phyloP scores from a whole-genome alignment of 2,329 filamentous ascomycete species.

The Huntiella decipiens region DNA sequence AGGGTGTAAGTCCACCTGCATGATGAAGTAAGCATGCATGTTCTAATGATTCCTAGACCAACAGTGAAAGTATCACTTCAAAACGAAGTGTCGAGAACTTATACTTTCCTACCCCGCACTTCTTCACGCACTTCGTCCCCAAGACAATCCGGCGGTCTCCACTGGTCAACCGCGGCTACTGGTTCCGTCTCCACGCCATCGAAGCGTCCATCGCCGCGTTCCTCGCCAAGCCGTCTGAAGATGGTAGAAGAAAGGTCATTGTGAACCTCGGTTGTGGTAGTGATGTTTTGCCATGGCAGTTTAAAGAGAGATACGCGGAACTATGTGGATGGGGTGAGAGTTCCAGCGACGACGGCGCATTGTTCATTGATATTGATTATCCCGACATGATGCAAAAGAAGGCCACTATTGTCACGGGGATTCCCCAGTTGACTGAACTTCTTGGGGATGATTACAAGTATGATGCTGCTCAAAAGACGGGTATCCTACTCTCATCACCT shows the following conservation, averaged over 20 bases:
- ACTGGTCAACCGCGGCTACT: constrained; percentile 77
- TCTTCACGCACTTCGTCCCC: constrained; percentile 71
- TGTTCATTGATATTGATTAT: constrained; percentile 77
- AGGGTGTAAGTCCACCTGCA: constrained; percentile 27
- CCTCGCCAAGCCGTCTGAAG: constrained; percentile 20
- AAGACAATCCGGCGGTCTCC: constrained; percentile 72
- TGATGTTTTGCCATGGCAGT: constrained; percentile 75
- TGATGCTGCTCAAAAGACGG: constrained; percentile 17
- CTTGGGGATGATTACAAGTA: constrained; percentile 16
- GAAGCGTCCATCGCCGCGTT: constrained; percentile 59
- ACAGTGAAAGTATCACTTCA: constrained; percentile 79
- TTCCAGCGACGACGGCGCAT: constrained; percentile 30
- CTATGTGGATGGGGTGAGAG: constrained; percentile 14
- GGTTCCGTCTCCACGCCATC: constrained; percentile 67
- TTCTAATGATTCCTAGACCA: constrained; percentile 38
- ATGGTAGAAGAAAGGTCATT: constrained; percentile 45
- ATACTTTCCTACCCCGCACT: constrained; percentile 65
- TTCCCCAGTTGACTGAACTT: constrained; percentile 32
- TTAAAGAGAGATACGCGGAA: constrained; percentile 45
- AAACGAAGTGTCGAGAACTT: constrained; percentile 83
- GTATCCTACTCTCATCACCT: constrained; percentile 43
- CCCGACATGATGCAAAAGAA: constrained; percentile 62
- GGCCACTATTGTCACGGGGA: constrained; percentile 43
- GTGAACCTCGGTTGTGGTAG: constrained; percentile 81
- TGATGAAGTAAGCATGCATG: not conserved